Conservation (phyloP, 129 eudicot genomes). For the Flaveria bidentis region DNA sequence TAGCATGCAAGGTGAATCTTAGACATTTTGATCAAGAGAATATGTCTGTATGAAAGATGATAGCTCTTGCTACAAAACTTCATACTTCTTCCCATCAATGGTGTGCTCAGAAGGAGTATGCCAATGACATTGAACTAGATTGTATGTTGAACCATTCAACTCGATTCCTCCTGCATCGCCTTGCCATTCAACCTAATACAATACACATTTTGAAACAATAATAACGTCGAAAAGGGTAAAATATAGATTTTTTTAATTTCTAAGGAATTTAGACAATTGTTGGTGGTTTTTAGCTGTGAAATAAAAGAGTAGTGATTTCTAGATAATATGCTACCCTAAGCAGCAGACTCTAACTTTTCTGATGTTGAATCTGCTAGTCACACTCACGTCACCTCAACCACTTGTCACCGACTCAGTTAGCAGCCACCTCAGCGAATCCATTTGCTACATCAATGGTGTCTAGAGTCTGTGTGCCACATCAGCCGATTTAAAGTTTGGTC, state of each 20-base stretch:
- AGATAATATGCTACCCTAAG: too few relatives aligned
- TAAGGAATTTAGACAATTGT: too few relatives aligned
- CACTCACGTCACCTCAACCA: too few relatives aligned
- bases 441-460: too few relatives aligned
- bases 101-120: conserved; percentile 76
- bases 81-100: conserved; percentile 47
- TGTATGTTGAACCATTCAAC: conserved; percentile 42
- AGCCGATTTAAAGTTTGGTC: too few relatives aligned
- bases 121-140: conserved; percentile 66
- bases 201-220: not conserved
- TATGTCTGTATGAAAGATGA: not conserved
- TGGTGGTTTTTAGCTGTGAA: too few relatives aligned
- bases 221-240: not conserved
- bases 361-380: too few relatives aligned
- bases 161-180: conserved; percentile 53
- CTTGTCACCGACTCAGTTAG: too few relatives aligned
- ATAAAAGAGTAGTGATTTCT: too few relatives aligned
- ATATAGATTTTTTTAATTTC: not conserved
- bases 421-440: too few relatives aligned
- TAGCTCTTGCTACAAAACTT: not conserved
- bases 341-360: too few relatives aligned
- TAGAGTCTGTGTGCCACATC: too few relatives aligned
- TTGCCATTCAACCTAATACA: conserved; percentile 46
- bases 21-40: not conserved
- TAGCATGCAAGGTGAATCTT: not conserved